Evolutionary conservation across 192 early-diverging fungal genomes (phyloP).

Genomic region (Helicostylum pulchrum): DNA sequence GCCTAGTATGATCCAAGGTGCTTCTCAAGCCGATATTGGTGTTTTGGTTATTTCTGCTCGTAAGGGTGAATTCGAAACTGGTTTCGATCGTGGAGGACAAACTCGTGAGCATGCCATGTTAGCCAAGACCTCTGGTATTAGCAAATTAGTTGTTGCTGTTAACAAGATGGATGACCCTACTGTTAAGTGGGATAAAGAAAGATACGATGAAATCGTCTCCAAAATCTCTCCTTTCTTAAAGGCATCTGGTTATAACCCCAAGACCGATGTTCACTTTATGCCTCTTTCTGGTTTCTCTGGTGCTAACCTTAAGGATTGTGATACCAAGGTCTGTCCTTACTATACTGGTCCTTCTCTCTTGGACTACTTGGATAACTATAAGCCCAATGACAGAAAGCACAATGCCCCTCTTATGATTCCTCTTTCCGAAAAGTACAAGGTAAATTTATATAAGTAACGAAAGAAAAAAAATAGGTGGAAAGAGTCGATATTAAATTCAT

Average conservation of each 20-base stretch:
- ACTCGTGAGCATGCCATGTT: constrained; percentile 97
- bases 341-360: constrained; percentile 88
- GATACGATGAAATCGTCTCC: constrained; percentile 86
- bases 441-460: constrained; percentile 15
- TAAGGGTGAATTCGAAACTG: constrained; percentile 99
- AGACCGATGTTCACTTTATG: constrained; percentile 81
- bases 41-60: constrained; percentile 95
- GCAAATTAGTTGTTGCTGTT: constrained; percentile 87
- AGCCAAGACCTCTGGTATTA: constrained; percentile 96
- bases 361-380: constrained; percentile 78
- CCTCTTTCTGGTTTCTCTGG: constrained; percentile 97
- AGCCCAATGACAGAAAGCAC: constrained; percentile 82
- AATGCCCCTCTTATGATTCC: constrained; percentile 91
- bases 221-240: constrained; percentile 93
- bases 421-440: constrained; percentile 91
- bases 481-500: not conserved
- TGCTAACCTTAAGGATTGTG: constrained; percentile 89
- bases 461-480: not conserved
- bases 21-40: constrained; percentile 94
- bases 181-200: constrained; percentile 86
- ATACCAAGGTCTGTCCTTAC: constrained; percentile 59
- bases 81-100: constrained; percentile 99
- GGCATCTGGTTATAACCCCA: constrained; percentile 84
- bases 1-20: constrained; percentile 95
- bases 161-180: constrained; percentile 99